Evolutionary conservation across 2,329 filamentous ascomycete genomes (phyloP).

Genomic region (Pyrenochaeta sp.): DNA sequence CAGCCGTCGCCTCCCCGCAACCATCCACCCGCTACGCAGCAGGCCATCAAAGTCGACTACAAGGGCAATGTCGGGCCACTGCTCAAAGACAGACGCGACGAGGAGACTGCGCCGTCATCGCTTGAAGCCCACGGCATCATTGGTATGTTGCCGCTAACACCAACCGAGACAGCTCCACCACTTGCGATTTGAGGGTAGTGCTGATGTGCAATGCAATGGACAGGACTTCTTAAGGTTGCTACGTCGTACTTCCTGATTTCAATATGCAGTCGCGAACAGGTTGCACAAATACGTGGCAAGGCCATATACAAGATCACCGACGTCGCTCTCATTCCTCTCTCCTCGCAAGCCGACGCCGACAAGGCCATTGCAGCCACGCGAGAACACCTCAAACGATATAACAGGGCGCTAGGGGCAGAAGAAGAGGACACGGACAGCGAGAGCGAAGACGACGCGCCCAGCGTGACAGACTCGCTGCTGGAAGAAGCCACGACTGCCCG

Average conservation of each 20-base stretch:
- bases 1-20: slow-evolving; percentile 70
- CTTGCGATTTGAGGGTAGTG: background rate
- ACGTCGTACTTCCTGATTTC: slow-evolving; percentile 84
- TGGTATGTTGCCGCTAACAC: slow-evolving; percentile 54
- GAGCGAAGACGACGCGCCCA: slow-evolving; percentile 45
- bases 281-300: slow-evolving; percentile 83
- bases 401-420: slow-evolving; percentile 29
- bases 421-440: slow-evolving; percentile 44
- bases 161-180: no score
- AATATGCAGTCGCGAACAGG: slow-evolving; percentile 85
- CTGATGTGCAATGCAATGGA: slow-evolving; percentile 3
- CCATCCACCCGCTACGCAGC: slow-evolving; percentile 62
- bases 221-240: slow-evolving; percentile 85
- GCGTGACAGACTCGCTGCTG: slow-evolving; percentile 48
- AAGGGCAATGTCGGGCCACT: slow-evolving; percentile 63
- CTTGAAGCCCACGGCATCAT: slow-evolving; percentile 63
- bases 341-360: slow-evolving; percentile 76
- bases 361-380: slow-evolving; percentile 73
- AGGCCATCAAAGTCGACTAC: slow-evolving; percentile 76
- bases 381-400: slow-evolving; percentile 54
- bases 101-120: slow-evolving; percentile 48
- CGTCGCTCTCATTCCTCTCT: slow-evolving; percentile 87
- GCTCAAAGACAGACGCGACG: slow-evolving; percentile 50
- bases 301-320: slow-evolving; percentile 89
- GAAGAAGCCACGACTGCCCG: slow-evolving; percentile 45